Evolutionary conservation across 495 filamentous ascomycete species (phyloP), one percentile per base, ranked within the genome.

Genomic region (Aspergillus ellipticus): DNA sequence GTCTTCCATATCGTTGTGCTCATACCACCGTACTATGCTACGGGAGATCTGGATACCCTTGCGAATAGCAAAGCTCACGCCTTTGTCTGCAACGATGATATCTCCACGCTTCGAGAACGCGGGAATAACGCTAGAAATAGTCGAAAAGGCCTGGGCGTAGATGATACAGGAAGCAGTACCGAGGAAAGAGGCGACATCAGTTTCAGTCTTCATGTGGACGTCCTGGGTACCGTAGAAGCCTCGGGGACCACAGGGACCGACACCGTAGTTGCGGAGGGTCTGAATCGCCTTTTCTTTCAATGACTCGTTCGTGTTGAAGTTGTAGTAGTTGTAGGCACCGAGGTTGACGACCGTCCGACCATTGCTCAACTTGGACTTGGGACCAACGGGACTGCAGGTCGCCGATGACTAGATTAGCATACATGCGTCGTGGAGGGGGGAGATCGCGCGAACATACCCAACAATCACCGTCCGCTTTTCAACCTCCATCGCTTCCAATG

Each of bases 211-310:
- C 84, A 97, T 91, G 71, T 99, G 95, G 17, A 99, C 92, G 74
- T 99, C 94, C 67, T 99, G 95, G 21, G 89, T 97, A 51, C 92
- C 94, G 75, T 99, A 99, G 75, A 99, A 99, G 33, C 93, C 90
- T 13, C 94, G 93, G 2, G 94, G 94, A 31, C 92, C 92, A 71
- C 94, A 99, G 49, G 94, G 92, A 19, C 94, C 94, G 33, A 97
- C 95, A 41, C 94, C 94, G 63, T 99, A 97, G 55, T 86, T 93
- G 49, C 93, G 89, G 21, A 99, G 81, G 6, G 92, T 94, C 65
- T 91, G 87, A 58, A 97, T 90, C 0, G 92, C 94, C 66, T 95
- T 92, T 51, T 96, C 91, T 66, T 96, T 97, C 61, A 99, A 82
- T 8, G 85, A 80, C 54, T 97, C 92, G 67, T 96, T 96, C 20